phyloP scores from a whole-genome alignment of 345 rosid species.

The Murraya paniculata region DNA sequence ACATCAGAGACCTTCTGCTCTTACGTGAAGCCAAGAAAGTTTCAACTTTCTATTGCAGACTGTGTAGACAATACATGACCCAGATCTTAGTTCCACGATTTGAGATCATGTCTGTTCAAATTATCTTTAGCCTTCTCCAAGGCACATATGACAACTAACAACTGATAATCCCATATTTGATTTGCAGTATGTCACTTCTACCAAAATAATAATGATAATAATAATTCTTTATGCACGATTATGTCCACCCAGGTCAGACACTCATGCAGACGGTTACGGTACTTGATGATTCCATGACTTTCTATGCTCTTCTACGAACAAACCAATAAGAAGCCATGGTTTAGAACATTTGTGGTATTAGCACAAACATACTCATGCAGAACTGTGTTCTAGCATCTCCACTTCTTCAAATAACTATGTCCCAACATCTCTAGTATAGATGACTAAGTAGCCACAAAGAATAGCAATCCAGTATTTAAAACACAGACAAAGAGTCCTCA shows the following conservation, averaged over 20 bases:
- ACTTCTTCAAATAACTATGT: not conserved
- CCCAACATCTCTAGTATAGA: not conserved
- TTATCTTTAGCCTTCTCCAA: not conserved
- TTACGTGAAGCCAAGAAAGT: not conserved
- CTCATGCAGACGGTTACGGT: not conserved
- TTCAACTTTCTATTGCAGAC: not conserved
- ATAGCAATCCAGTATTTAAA: not conserved
- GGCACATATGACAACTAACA: not conserved
- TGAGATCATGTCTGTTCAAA: not conserved
- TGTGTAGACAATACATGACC: not conserved
- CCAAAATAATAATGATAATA: no score
- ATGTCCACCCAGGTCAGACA: not conserved
- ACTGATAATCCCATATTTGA: not conserved
- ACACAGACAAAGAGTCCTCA: not conserved
- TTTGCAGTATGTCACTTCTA: no score
- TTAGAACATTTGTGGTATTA: not conserved
- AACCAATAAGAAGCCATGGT: not conserved
- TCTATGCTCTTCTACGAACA: not conserved
- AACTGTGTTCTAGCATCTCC: not conserved
- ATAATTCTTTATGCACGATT: no score
- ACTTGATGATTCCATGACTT: not conserved
- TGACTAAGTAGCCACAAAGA: not conserved
- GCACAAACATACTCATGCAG: not conserved
- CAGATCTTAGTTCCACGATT: not conserved
- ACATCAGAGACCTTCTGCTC: not conserved